Percentiles rank a stretch among this genome's conserved stretches.
phyloP scores from a whole-genome alignment of 2,329 filamentous ascomycete genomes.

The Stagonosporopsis vannaccii region DNA sequence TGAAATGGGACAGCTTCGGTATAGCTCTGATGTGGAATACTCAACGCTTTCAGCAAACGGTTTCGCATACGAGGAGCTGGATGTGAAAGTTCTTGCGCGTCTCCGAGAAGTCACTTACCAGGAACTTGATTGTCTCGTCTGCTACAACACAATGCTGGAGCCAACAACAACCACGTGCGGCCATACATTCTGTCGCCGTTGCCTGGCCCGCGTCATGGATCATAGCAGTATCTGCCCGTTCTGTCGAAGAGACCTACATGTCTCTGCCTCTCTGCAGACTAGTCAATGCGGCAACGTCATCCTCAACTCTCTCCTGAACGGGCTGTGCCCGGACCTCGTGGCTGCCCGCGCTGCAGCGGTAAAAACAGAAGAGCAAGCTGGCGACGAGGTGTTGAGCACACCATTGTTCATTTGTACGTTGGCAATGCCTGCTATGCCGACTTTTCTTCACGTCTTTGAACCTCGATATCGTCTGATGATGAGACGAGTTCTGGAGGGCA shows the following conservation, averaged over 20 bases:
- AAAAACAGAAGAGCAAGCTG: slow-evolving; percentile 64
- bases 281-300: slow-evolving; percentile 67
- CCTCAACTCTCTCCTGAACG: slow-evolving; percentile 68
- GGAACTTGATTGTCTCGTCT: slow-evolving; percentile 89
- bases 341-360: slow-evolving; percentile 64
- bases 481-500: slow-evolving; percentile 74
- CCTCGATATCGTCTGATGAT: slow-evolving; percentile 93
- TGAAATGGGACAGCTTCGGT: slow-evolving; percentile 65
- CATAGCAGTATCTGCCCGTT: slow-evolving; percentile 81
- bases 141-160: slow-evolving; percentile 81
- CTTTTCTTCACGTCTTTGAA: slow-evolving; percentile 90
- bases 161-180: slow-evolving; percentile 86
- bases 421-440: slow-evolving; percentile 80
- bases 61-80: slow-evolving; percentile 52
- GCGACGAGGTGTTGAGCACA: slow-evolving; percentile 65
- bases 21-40: slow-evolving; percentile 65
- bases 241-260: slow-evolving; percentile 72
- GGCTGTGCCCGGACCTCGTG: slow-evolving; percentile 72
- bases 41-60: slow-evolving; percentile 45
- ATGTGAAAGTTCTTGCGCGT: slow-evolving; percentile 61
- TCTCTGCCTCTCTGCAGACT: slow-evolving; percentile 57
- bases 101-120: slow-evolving; percentile 68
- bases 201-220: slow-evolving; percentile 77
- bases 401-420: slow-evolving; percentile 81
- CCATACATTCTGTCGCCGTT: slow-evolving; percentile 86